Percentiles rank a stretch among this genome's conserved stretches.
phyloP scores from a whole-genome alignment of 108 stramenopile species.

The Tribonema minus region DNA sequence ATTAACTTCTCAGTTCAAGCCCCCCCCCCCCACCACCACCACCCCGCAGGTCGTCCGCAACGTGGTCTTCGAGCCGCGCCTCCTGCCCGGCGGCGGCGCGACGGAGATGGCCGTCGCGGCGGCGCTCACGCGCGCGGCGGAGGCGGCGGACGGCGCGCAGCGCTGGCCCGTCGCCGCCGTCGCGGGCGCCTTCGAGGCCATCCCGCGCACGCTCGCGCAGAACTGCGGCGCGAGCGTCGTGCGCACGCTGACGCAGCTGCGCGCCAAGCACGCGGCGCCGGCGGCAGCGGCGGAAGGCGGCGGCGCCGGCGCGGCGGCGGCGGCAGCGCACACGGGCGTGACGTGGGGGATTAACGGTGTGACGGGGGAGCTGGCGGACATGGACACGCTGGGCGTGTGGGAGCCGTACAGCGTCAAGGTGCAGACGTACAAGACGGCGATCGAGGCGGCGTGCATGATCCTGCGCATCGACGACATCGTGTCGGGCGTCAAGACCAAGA shows the following conservation, averaged over 20 bases:
- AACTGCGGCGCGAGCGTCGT: conserved; percentile 99
- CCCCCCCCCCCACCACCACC: no score
- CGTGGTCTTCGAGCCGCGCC: conserved; percentile 91
- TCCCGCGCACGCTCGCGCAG: conserved; percentile 95
- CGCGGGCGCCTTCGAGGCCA: conserved; percentile 96
- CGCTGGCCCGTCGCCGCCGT: conserved; percentile 94
- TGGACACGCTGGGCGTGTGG: conserved; percentile 94
- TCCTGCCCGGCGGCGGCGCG: conserved; percentile 97
- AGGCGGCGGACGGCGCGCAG: conserved; percentile 61
- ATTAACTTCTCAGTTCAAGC: no score
- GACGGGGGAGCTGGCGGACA: conserved; percentile 90
- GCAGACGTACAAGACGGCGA: conserved; percentile 99
- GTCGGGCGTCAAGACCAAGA: conserved; percentile 80
- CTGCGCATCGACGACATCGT: conserved; percentile 96
- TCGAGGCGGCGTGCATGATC: conserved; percentile 91
- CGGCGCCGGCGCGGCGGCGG: no score
- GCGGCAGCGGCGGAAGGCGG: no score
- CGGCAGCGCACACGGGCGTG: no score
- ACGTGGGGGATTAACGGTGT: conserved; percentile 90
- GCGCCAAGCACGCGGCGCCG: no score
- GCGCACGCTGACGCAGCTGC: conserved; percentile 88
- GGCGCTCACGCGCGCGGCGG: conserved; percentile 68
- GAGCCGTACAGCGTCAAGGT: conserved; percentile 97
- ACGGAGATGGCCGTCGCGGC: conserved; percentile 97
- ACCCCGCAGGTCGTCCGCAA: conserved; percentile 87